These are phyloP conservation scores for Rhodamnia rubescens DNA, from an alignment of 345 rosid species.

Conservation along the genomic window DNA sequence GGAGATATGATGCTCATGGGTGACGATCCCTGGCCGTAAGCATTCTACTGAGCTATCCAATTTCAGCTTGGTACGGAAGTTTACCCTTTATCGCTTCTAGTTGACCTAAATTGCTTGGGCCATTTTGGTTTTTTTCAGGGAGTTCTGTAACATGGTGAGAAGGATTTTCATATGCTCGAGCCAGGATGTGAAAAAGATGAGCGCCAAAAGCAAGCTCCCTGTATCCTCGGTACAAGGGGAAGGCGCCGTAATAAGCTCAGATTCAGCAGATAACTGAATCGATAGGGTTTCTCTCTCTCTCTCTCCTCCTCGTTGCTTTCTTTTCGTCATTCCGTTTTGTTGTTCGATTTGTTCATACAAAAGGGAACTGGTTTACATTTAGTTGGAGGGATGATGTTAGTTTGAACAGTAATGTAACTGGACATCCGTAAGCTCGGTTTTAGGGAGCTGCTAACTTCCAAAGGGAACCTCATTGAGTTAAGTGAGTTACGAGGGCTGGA, in stretches of 20 bases:
- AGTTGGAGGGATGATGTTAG: neutral
- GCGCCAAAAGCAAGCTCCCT: constrained; percentile 35
- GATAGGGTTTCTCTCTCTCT: neutral
- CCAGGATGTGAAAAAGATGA: constrained; percentile 75
- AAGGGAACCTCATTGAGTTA: neutral
- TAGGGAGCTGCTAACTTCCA: constrained; percentile 19
- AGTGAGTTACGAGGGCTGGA: neutral
- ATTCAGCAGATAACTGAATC: constrained; percentile 32
- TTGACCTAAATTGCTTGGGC: neutral
- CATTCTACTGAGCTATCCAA: neutral
- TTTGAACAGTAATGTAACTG: neutral
- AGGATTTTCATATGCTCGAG: constrained; percentile 72
- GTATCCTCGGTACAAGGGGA: constrained; percentile 43
- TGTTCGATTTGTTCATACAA: neutral
- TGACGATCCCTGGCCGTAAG: constrained; percentile 97
- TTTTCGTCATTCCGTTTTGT: neutral
- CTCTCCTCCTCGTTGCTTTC: neutral
- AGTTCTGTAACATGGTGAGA: constrained; percentile 86
- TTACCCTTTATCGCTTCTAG: neutral
- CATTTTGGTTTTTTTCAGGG: constrained; percentile 27
- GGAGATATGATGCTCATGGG: constrained; percentile 97
- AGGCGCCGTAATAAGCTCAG: constrained; percentile 42
- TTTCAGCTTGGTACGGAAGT: neutral
- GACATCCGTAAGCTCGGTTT: constrained; percentile 18
- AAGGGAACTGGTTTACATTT: neutral